A percentile compares a stretch with the other conserved stretches of the same genome.
These are phyloP conservation scores for Penicillium sp. DNA, from an alignment of 2,329 filamentous ascomycete genomes.

Conservation along the genomic window DNA sequence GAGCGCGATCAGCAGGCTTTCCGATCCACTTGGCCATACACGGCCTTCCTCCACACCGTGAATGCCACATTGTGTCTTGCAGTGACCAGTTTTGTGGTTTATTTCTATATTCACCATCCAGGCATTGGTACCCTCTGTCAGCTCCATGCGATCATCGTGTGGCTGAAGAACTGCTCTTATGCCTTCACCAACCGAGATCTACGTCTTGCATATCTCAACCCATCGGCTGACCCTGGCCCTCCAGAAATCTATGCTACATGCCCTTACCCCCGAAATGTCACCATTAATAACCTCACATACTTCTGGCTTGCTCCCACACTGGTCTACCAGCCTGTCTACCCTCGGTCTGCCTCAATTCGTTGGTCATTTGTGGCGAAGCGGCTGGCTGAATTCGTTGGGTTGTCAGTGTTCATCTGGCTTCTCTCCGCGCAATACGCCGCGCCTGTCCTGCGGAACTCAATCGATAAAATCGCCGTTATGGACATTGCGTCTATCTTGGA, in stretches of 20 bases:
- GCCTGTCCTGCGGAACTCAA: conserved; percentile 83
- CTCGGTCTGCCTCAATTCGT: conserved; percentile 75
- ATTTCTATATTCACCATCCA: conserved; percentile 88
- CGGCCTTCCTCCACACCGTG: conserved; percentile 76
- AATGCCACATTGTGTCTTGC: conserved; percentile 81
- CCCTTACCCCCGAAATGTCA: conserved; percentile 90
- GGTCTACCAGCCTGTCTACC: conserved; percentile 96
- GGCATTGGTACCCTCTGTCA: conserved; percentile 89
- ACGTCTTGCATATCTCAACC: conserved; percentile 84
- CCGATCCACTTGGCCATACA: conserved; percentile 73
- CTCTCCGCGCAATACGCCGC: conserved; percentile 91
- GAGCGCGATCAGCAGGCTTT: conserved; percentile 65
- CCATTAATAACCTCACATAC: conserved; percentile 81
- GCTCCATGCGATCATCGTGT: conserved; percentile 89
- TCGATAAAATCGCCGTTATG: conserved; percentile 80
- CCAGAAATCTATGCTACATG: conserved; percentile 80
- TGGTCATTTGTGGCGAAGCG: conserved; percentile 89
- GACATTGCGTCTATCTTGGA: conserved; percentile 82
- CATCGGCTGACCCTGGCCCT: conserved; percentile 65
- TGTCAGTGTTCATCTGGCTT: conserved; percentile 93
- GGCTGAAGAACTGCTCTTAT: conserved; percentile 94
- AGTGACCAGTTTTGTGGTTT: conserved; percentile 82
- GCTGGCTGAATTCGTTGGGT: conserved; percentile 70
- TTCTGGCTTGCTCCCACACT: conserved; percentile 98
- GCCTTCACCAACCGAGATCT: conserved; percentile 96